Percentiles rank a stretch among this genome's conserved stretches.
These are phyloP conservation scores for Suillus paluster DNA, from an alignment of 768 basidiomycete species.

Conservation along the genomic window DNA sequence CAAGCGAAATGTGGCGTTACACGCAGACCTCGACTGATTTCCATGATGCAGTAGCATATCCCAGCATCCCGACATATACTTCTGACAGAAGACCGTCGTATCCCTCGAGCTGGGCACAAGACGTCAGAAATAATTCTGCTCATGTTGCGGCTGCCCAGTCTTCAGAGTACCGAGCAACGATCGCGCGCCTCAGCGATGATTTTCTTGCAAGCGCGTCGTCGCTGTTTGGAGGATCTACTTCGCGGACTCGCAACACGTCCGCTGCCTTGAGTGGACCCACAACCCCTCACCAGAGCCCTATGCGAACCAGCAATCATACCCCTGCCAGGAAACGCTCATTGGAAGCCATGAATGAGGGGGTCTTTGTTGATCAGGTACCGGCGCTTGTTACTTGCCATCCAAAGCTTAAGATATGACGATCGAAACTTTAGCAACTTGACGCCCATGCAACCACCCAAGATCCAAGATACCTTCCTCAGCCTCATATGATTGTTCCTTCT, in stretches of 20 bases:
- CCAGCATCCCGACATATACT: slow-evolving; percentile 21
- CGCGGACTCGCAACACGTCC: slow-evolving; percentile 21
- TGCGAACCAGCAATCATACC: slow-evolving; percentile 19
- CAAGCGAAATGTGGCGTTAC: neutral
- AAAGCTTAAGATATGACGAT: slow-evolving; percentile 25
- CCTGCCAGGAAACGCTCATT: slow-evolving; percentile 39
- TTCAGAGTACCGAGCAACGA: slow-evolving; percentile 36
- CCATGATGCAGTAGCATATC: slow-evolving; percentile 11
- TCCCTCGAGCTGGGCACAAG: slow-evolving; percentile 27
- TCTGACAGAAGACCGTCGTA: slow-evolving; percentile 23
- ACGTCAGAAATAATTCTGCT: slow-evolving; percentile 19
- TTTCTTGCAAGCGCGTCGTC: slow-evolving; percentile 38
- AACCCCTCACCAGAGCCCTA: slow-evolving; percentile 21
- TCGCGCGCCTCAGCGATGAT: slow-evolving; percentile 36
- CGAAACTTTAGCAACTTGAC: slow-evolving; percentile 34
- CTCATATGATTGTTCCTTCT: slow-evolving; percentile 28
- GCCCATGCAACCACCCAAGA: slow-evolving; percentile 28
- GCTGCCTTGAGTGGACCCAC: slow-evolving; percentile 22
- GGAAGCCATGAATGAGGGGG: slow-evolving; percentile 31
- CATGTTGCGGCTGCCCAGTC: slow-evolving; percentile 21
- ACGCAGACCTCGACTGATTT: neutral
- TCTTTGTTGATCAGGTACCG: slow-evolving; percentile 35
- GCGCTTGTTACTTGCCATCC: slow-evolving; percentile 31
- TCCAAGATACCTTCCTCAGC: slow-evolving; percentile 25
- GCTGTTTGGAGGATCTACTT: slow-evolving; percentile 29